phyloP scores from a whole-genome alignment of 495 filamentous ascomycete species.

The Penicillium turbatum region DNA sequence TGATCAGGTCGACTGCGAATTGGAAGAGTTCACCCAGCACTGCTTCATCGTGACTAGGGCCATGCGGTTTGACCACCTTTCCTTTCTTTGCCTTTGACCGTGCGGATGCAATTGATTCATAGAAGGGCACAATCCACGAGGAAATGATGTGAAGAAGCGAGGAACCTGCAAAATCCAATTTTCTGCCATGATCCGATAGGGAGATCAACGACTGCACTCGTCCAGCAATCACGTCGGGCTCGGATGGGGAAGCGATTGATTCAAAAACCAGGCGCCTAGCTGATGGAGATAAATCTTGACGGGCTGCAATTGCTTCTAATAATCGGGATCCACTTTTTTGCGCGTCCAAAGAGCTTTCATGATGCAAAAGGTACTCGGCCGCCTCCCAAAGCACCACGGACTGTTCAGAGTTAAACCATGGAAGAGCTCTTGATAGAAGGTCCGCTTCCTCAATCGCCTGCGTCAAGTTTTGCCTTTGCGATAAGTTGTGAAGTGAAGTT shows the following conservation, averaged over 20 bases:
- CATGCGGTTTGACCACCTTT: slow-evolving; percentile 45
- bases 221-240: slow-evolving; percentile 39
- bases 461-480: slow-evolving; percentile 34
- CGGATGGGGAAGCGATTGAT: slow-evolving; percentile 33
- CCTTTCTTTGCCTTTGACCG: slow-evolving; percentile 48
- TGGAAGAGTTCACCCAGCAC: slow-evolving; percentile 65
- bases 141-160: slow-evolving; percentile 42
- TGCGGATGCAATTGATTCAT: slow-evolving; percentile 32
- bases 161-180: slow-evolving; percentile 40
- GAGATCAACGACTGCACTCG: slow-evolving; percentile 40
- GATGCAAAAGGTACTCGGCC: slow-evolving; percentile 37
- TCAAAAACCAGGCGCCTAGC: slow-evolving; percentile 36
- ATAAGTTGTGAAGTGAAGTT: slow-evolving; percentile 29
- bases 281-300: slow-evolving; percentile 40
- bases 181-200: slow-evolving; percentile 45
- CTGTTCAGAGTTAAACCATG: slow-evolving; percentile 41
- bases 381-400: slow-evolving; percentile 42
- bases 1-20: slow-evolving; percentile 74
- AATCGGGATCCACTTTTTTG: slow-evolving; percentile 35
- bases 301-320: slow-evolving; percentile 37
- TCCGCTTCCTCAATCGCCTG: slow-evolving; percentile 44
- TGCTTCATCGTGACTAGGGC: slow-evolving; percentile 54
- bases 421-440: slow-evolving; percentile 28
- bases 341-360: slow-evolving; percentile 36
- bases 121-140: slow-evolving; percentile 40